A percentile compares a stretch with the other conserved stretches of the same genome.
These are phyloP conservation scores for Coemansia sp. DNA, from an alignment of 192 early-diverging fungal species.

Conservation along the genomic window DNA sequence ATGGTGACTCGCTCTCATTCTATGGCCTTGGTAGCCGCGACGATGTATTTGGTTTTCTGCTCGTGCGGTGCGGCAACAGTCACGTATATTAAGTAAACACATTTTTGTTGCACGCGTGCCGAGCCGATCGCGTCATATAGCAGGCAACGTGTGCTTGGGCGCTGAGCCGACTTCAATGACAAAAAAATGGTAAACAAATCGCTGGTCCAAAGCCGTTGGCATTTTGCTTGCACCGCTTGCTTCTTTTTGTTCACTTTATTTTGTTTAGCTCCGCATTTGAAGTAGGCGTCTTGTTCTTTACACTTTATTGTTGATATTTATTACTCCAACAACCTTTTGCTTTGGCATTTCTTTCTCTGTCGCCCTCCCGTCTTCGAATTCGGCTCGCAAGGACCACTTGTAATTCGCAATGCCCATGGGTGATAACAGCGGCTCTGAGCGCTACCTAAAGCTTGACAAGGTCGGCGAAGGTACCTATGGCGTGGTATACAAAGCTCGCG, in stretches of 20 bases:
- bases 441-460: constrained; percentile 74
- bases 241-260: neutral
- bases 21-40: constrained; percentile 44
- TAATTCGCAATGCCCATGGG: constrained; percentile 24
- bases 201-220: neutral
- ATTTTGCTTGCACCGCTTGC: neutral
- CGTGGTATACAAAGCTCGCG: constrained; percentile 74
- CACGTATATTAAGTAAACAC: constrained; percentile 21
- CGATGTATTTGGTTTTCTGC: constrained; percentile 52
- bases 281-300: neutral
- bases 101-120: neutral
- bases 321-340: neutral
- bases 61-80: constrained; percentile 45
- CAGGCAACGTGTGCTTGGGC: neutral
- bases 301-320: neutral
- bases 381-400: neutral
- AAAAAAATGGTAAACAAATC: neutral
- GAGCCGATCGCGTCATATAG: neutral
- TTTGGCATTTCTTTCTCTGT: neutral
- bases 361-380: neutral
- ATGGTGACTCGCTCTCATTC: constrained; percentile 34
- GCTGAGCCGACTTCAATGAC: neutral
- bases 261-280: neutral
- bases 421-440: constrained; percentile 34
- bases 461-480: constrained; percentile 87